These are phyloP conservation scores for Backusella macrospora DNA, from an alignment of 192 early-diverging fungal species.

Conservation along the genomic window DNA sequence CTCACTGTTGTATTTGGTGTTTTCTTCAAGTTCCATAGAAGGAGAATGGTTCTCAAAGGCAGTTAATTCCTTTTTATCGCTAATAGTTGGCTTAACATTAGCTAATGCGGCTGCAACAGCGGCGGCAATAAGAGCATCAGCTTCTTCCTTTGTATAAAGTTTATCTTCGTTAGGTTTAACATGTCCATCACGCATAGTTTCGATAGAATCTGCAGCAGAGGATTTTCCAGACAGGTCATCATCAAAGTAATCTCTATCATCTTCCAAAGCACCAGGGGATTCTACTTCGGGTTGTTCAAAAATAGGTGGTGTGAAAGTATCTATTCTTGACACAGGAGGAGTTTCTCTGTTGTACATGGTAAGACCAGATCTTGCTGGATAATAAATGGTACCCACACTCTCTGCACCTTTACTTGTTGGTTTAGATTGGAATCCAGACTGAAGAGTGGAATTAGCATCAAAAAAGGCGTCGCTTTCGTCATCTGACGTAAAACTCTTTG, in stretches of 20 bases:
- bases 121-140: conserved; percentile 31
- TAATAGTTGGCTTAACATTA: not conserved
- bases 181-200: conserved; percentile 5
- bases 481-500: not conserved
- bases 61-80: not conserved
- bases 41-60: not conserved
- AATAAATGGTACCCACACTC: not conserved
- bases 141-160: conserved; percentile 13
- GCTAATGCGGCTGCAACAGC: conserved; percentile 36
- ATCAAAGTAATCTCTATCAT: not conserved
- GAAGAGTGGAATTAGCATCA: conserved; percentile 17
- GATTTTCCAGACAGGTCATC: not conserved
- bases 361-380: conserved; percentile 7
- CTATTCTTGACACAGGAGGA: not conserved
- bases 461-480: conserved; percentile 15
- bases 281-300: conserved; percentile 1
- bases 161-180: conserved; percentile 4
- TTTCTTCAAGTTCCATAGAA: not conserved
- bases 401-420: conserved; percentile 3
- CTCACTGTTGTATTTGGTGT: not conserved
- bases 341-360: conserved; percentile 10
- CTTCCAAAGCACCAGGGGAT: not conserved
- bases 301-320: not conserved
- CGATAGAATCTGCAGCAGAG: not conserved
- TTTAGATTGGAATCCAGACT: conserved; percentile 13